phyloP scores from a whole-genome alignment of 2,329 filamentous ascomycete genomes.

The Fusarium mexicanum region DNA sequence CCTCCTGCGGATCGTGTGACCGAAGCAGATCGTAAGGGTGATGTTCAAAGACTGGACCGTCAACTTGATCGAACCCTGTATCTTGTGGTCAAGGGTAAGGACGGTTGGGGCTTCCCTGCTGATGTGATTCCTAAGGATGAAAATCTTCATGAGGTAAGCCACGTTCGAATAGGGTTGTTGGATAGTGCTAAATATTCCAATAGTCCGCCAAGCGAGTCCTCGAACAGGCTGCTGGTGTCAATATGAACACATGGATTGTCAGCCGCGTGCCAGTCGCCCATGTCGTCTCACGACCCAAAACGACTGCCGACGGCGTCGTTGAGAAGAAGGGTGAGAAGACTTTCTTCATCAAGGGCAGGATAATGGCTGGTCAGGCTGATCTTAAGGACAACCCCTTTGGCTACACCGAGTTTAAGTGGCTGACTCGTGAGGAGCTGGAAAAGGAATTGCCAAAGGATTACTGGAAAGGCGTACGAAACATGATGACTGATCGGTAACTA shows the following conservation, averaged over 20 bases:
- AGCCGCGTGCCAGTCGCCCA: conserved; percentile 90
- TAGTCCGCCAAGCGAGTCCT: conserved; percentile 86
- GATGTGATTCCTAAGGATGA: conserved; percentile 75
- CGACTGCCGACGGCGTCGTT: conserved; percentile 55
- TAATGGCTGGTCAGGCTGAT: conserved; percentile 96
- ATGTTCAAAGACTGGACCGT: conserved; percentile 81
- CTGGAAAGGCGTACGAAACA: conserved; percentile 79
- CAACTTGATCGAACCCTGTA: conserved; percentile 86
- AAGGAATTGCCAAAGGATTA: conserved; percentile 73
- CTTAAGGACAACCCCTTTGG: conserved; percentile 76
- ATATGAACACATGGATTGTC: conserved; percentile 99
- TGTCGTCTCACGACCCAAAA: conserved; percentile 65
- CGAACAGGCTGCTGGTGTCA: conserved; percentile 79
- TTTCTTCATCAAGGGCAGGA: conserved; percentile 96
- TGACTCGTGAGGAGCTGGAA: conserved; percentile 87
- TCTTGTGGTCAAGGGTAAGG: conserved; percentile 78
- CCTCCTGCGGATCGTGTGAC: conserved; percentile 75
- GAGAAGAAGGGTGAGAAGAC: conserved; percentile 76
- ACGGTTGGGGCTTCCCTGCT: conserved; percentile 86
- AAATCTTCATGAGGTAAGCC: conserved; percentile 80
- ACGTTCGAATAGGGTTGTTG: neutral
- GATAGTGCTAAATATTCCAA: neutral
- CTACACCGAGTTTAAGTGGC: conserved; percentile 87
- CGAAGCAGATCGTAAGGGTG: conserved; percentile 80
- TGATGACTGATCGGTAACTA: conserved; percentile 79